These are phyloP conservation scores for Clarireedia hainanense DNA, from an alignment of 2,329 filamentous ascomycete species.

Conservation along the genomic window DNA sequence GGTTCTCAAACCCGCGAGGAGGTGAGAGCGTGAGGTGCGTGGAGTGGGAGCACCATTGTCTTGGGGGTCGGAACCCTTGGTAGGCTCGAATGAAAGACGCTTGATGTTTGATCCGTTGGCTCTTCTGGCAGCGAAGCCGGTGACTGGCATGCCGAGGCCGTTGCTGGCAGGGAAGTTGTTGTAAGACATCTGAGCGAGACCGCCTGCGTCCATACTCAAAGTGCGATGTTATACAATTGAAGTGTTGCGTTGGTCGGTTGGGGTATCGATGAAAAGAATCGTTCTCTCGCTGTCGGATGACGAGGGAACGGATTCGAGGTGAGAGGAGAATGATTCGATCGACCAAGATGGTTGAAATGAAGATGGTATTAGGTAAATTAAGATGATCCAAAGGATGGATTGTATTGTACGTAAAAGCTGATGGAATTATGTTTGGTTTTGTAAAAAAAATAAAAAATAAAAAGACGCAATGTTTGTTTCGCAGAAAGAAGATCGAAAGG, in stretches of 20 bases:
- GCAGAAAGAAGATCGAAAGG: constrained; percentile 1
- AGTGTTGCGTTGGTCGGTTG: background rate
- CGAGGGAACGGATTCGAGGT: background rate
- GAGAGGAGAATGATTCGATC: background rate
- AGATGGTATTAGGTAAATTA: constrained; percentile 9
- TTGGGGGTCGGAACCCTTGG: constrained; percentile 58
- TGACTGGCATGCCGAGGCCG: constrained; percentile 66
- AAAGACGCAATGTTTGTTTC: background rate
- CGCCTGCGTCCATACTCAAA: constrained; percentile 77
- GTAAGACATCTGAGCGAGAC: constrained; percentile 99
- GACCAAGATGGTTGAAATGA: background rate
- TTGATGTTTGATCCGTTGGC: constrained; percentile 74
- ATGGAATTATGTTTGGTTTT: constrained; percentile 1
- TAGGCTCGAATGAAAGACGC: constrained; percentile 70
- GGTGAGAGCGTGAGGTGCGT: constrained; percentile 87
- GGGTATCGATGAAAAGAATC: background rate
- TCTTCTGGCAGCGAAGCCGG: constrained; percentile 77
- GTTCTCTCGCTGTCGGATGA: background rate
- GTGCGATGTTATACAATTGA: constrained; percentile 19
- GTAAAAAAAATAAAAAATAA: background rate
- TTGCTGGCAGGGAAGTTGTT: constrained; percentile 65
- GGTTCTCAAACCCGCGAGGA: constrained; percentile 87
- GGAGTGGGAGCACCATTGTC: constrained; percentile 70
- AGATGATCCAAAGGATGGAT: constrained; percentile 5
- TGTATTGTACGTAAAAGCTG: background rate